phyloP scores from a whole-genome alignment of 371 early-diverging fungal species.

The Mortierella sp. region DNA sequence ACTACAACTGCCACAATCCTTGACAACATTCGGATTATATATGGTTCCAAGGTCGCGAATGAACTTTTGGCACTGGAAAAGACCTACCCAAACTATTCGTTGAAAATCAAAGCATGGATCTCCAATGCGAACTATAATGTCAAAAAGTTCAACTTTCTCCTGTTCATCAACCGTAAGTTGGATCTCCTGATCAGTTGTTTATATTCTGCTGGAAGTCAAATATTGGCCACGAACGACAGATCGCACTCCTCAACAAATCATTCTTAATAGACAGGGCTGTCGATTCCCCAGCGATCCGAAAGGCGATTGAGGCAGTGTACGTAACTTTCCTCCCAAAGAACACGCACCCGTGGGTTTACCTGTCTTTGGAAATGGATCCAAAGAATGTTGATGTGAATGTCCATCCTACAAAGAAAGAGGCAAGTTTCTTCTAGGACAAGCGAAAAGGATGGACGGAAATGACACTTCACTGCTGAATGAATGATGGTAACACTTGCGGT shows the following conservation, averaged over 20 bases:
- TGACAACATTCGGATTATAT: constrained; percentile 84
- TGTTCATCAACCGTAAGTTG: constrained; percentile 93
- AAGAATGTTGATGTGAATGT: constrained; percentile 97
- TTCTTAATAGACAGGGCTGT: constrained; percentile 83
- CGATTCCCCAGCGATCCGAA: constrained; percentile 81
- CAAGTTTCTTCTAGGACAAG: constrained; percentile 17
- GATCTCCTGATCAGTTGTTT: neutral
- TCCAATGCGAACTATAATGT: constrained; percentile 87
- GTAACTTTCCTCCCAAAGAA: constrained; percentile 84
- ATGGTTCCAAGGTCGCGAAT: constrained; percentile 79
- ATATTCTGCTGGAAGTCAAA: too few relatives aligned
- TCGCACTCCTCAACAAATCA: neutral
- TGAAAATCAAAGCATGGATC: constrained; percentile 74
- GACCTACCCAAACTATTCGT: constrained; percentile 57
- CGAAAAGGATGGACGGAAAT: too few relatives aligned
- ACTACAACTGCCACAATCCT: constrained; percentile 62
- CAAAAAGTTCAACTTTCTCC: constrained; percentile 80
- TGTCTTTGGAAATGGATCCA: constrained; percentile 85
- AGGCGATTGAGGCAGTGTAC: constrained; percentile 85
- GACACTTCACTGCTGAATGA: too few relatives aligned
- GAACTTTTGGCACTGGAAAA: constrained; percentile 73
- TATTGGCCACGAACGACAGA: too few relatives aligned
- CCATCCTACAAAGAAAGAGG: constrained; percentile 96
- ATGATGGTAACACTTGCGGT: too few relatives aligned
- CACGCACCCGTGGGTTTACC: constrained; percentile 91